phyloP scores from a whole-genome alignment of 129 eudicot genomes.

The Rutidosis leptorrhynchoides region DNA sequence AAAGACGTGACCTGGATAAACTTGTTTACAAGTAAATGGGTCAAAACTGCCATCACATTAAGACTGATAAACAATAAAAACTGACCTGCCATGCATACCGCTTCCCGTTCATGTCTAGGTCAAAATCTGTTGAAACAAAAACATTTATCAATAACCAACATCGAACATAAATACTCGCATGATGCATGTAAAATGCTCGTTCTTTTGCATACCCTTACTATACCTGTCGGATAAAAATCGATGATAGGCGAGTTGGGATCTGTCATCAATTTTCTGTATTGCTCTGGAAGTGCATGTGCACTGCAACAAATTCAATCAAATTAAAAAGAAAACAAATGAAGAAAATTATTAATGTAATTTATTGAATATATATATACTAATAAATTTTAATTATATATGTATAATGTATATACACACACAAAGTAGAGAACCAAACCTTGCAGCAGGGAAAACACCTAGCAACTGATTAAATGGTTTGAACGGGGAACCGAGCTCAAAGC shows the following conservation, averaged over 20 bases:
- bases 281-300: slow-evolving; percentile 93
- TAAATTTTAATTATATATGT: too few relatives aligned
- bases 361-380: too few relatives aligned
- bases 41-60: background rate
- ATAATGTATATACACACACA: slow-evolving; percentile 7
- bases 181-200: background rate
- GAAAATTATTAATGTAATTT: background rate
- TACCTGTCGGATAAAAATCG: slow-evolving; percentile 94
- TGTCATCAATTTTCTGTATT: slow-evolving; percentile 80
- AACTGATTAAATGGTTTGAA: slow-evolving; percentile 93
- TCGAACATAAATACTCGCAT: background rate
- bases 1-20: background rate
- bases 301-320: slow-evolving; percentile 46
- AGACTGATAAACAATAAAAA: slow-evolving; percentile 7
- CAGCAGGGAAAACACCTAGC: slow-evolving; percentile 97
- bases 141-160: slow-evolving; percentile 8
- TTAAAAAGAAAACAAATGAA: background rate
- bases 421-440: slow-evolving; percentile 54
- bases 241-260: slow-evolving; percentile 88
- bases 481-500: slow-evolving; percentile 81
- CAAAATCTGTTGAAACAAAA: slow-evolving; percentile 59
- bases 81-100: slow-evolving; percentile 93
- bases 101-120: slow-evolving; percentile 92
- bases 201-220: slow-evolving; percentile 4
- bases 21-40: background rate